Percentiles rank a stretch among this genome's conserved stretches.
Evolutionary conservation across 108 stramenopile genomes (phyloP).

Genomic region (Nannochloropsis gaditana): DNA sequence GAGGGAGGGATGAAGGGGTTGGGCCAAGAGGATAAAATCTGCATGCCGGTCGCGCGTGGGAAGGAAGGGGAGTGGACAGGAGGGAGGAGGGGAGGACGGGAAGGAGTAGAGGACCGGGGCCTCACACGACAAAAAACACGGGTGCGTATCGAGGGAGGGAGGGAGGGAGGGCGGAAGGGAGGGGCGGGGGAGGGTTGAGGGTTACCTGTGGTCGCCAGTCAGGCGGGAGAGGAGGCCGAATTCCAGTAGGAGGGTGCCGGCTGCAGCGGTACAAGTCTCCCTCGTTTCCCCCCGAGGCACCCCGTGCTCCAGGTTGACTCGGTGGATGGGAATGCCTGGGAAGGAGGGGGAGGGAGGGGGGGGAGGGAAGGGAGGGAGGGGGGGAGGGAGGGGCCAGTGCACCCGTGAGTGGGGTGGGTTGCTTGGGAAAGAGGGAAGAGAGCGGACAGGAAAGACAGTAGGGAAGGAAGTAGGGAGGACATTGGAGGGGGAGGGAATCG

Average conservation of each 20-base stretch:
- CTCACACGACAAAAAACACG: not conserved
- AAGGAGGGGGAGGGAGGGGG: not conserved
- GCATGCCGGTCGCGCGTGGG: not conserved
- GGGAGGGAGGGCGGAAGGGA: not conserved
- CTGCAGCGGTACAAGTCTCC: conserved; percentile 57
- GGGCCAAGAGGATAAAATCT: not conserved
- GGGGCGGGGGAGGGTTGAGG: not conserved
- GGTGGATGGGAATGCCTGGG: conserved; percentile 51
- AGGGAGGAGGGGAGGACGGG: not conserved
- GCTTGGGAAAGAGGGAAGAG: not conserved
- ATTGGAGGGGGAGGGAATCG: no score
- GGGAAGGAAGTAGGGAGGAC: no score
- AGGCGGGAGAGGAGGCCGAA: conserved; percentile 51
- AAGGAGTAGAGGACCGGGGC: not conserved
- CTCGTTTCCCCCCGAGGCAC: conserved; percentile 44
- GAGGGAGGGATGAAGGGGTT: not conserved
- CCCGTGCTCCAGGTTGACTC: conserved; percentile 54
- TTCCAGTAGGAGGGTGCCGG: conserved; percentile 58
- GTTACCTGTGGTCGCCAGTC: conserved; percentile 37
- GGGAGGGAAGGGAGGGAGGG: no score
- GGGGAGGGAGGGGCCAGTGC: no score
- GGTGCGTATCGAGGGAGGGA: not conserved
- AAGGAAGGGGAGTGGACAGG: not conserved
- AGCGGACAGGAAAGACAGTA: not conserved
- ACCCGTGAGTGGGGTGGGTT: no score